Evolutionary conservation across 2,329 filamentous ascomycete species (phyloP).

Genomic region (Aureobasidium zeae): DNA sequence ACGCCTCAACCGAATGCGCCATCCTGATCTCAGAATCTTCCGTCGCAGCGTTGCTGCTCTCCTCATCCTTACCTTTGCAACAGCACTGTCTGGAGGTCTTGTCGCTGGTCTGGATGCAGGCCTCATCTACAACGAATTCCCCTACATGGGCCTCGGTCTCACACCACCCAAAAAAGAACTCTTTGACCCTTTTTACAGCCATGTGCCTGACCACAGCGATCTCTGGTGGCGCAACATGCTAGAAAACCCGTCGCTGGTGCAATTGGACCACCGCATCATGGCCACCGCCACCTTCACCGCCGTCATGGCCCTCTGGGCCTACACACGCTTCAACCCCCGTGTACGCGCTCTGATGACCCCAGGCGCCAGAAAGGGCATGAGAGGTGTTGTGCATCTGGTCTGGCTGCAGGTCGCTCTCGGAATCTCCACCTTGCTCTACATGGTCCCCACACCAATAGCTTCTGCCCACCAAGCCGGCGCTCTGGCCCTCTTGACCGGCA

Average conservation of each 20-base stretch:
- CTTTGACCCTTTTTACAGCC: conserved; percentile 76
- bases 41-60: conserved; percentile 63
- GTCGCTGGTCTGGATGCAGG: conserved; percentile 94
- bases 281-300: conserved; percentile 81
- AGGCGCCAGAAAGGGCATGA: conserved; percentile 61
- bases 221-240: conserved; percentile 96
- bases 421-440: conserved; percentile 84
- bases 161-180: conserved; percentile 75
- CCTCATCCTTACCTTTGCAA: conserved; percentile 69
- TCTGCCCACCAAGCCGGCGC: conserved; percentile 89
- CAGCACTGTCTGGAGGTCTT: conserved; percentile 85
- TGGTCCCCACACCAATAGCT: conserved; percentile 81
- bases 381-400: conserved; percentile 75
- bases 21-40: conserved; percentile 62
- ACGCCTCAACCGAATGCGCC: conserved; percentile 52
- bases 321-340: conserved; percentile 57
- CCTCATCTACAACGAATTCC: conserved; percentile 98
- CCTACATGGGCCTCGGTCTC: conserved; percentile 80
- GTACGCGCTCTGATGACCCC: conserved; percentile 51
- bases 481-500: conserved; percentile 73
- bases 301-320: conserved; percentile 71
- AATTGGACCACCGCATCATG: conserved; percentile 88
- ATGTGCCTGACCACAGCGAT: conserved; percentile 67
- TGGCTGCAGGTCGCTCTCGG: conserved; percentile 75
- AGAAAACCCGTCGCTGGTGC: conserved; percentile 91